Base-by-base conservation (phyloP, 2,329 filamentous ascomycete genomes). In the Penicillium corylophilum region DNA sequence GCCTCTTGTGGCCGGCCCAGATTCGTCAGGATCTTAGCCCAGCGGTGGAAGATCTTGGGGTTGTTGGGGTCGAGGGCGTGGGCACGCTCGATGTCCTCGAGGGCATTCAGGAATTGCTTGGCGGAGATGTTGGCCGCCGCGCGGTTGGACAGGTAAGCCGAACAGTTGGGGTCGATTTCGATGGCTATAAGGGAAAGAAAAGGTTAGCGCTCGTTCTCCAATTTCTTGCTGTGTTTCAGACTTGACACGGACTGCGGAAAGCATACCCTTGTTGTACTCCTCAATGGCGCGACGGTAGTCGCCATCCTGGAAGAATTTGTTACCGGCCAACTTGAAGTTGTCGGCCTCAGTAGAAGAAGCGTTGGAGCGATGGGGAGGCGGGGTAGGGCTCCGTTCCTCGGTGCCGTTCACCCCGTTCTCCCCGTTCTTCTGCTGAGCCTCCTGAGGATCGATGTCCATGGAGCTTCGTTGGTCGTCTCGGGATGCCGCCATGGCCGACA, bases 291-390 rank as follows among this genome's bases (percentile, higher is more conserved):
- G 87, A 54, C 80, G 77, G 72, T 93, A 99, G 67, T 96, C 89
- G 70, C 88, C 90, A 58, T 92, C 89, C 78, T 96, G 97, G 82
- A 96, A 99, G 68, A 90, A 93, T 67, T 94, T 94, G 77, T 99
- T 99, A 53, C 94, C 94, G 2, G 89, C 84, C 63, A 89, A 84
- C 79, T 99, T 99, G 82, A 87, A 96, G 12, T 85, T 81, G 75
- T 99, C 94, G 23, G 93, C 90, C 68, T 96, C 88, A 38, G 64
- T 72, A 57, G 76, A 74, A 16, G 79, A 74, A 63, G 56, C 53
- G 41, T 74, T 81, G 39, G 78, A 60, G 71, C 77, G 64, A 59
- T 79, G 75, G 16, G 75, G 76, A 45, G 74, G 77, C 46, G 76
- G 77, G 48, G 75, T 74, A 4, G 73, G 76, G 53, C 71, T 77